A percentile compares a stretch with the other conserved stretches of the same genome.
Conservation (phyloP, 2,329 filamentous ascomycete species). For the Aspergillus ibericus region DNA sequence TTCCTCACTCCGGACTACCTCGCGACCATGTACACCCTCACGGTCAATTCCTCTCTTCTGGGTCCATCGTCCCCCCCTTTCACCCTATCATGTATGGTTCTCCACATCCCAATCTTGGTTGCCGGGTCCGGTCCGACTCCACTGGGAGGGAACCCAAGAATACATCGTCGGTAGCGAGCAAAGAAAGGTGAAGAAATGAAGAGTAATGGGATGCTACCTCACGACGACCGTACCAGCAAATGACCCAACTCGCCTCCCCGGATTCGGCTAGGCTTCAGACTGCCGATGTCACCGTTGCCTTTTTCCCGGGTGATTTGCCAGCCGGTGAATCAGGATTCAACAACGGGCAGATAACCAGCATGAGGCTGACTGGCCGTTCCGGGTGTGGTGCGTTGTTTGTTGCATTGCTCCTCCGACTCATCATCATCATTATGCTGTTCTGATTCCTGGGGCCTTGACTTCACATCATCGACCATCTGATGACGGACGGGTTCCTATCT, state of each 20-base stretch:
- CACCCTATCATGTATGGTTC: neutral
- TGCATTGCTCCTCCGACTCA: neutral
- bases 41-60: neutral
- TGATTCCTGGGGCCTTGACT: neutral
- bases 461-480: neutral
- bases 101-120: neutral
- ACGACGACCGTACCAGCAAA: slow-evolving; percentile 6
- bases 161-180: neutral
- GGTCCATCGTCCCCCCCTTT: neutral
- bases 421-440: neutral
- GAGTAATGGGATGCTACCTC: slow-evolving; percentile 7
- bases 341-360: neutral
- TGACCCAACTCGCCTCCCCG: slow-evolving; percentile 17
- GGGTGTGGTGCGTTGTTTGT: neutral
- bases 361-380: neutral
- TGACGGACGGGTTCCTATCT: neutral
- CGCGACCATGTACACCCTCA: no score
- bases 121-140: neutral
- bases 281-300: slow-evolving; percentile 24
- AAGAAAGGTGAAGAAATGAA: neutral
- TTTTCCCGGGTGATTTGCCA: neutral
- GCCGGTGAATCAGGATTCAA: slow-evolving; percentile 5
- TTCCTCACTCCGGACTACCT: neutral
- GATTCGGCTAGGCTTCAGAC: slow-evolving; percentile 18
- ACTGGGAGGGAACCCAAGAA: neutral